phyloP scores from a whole-genome alignment of 208 protist species.

The Tetramitus jugosus region DNA sequence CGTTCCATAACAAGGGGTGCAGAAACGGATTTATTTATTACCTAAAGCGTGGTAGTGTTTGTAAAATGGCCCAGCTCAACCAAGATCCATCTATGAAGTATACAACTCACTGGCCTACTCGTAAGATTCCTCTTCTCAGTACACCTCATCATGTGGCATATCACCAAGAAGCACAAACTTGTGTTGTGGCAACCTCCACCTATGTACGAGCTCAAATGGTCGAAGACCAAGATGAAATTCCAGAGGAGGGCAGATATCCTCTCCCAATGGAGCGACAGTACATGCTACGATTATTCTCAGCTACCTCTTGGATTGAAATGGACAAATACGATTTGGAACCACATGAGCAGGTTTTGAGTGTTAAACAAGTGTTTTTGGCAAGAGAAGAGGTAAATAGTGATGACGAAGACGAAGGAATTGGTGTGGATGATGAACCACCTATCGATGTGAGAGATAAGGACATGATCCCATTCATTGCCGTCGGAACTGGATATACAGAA shows the following conservation, averaged over 20 bases:
- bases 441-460: too few relatives aligned
- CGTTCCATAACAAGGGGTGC: conserved; percentile 4
- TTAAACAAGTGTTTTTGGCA: not conserved
- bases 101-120: conserved; percentile 16
- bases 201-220: not conserved
- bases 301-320: conserved; percentile 18
- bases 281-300: conserved; percentile 14
- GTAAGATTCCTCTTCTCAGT: conserved; percentile 10
- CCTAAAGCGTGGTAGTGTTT: not conserved
- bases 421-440: not conserved
- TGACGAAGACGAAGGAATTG: not conserved
- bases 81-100: conserved; percentile 12
- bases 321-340: conserved; percentile 18
- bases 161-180: conserved; percentile 18
- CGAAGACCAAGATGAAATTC: not conserved
- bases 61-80: not conserved
- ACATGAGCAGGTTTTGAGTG: conserved; percentile 18
- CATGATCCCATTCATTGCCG: not conserved
- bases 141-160: conserved; percentile 26
- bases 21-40: conserved; percentile 21
- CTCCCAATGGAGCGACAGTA: not conserved
- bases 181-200: not conserved
- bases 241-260: conserved; percentile 14
- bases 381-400: conserved; percentile 1
- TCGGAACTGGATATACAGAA: conserved; percentile 25